phyloP scores from a whole-genome alignment of 164 flowering plant species.

The Vitis amurensis region DNA sequence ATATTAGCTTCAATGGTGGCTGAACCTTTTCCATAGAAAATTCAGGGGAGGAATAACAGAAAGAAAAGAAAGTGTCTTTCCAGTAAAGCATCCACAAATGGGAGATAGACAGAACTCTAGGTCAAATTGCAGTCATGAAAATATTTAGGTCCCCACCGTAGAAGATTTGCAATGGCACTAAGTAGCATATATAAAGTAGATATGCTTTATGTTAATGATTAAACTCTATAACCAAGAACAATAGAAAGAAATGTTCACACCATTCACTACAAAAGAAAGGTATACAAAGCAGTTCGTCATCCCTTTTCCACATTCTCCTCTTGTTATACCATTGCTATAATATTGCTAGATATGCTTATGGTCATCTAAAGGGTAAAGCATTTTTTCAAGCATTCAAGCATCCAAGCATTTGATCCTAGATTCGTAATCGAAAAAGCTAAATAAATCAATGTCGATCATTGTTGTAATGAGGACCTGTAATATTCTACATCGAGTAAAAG shows the following conservation, averaged over 20 bases:
- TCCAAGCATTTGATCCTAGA: too few relatives aligned
- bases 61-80: neutral
- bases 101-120: neutral
- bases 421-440: too few relatives aligned
- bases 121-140: neutral
- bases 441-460: too few relatives aligned
- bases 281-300: neutral
- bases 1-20: too few relatives aligned
- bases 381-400: too few relatives aligned
- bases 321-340: neutral
- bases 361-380: too few relatives aligned
- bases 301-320: slow-evolving; percentile 3
- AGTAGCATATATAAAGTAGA: slow-evolving; percentile 4
- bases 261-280: neutral
- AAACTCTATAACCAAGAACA: neutral
- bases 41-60: neutral
- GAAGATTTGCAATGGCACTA: neutral
- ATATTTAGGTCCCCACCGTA: neutral
- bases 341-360: neutral
- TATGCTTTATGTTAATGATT: neutral
- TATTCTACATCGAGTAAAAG: too few relatives aligned
- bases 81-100: neutral
- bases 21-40: neutral
- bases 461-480: too few relatives aligned
- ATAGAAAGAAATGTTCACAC: slow-evolving; percentile 4